Conservation (phyloP, 306 rosid species). For the Trifolium dubium region DNA sequence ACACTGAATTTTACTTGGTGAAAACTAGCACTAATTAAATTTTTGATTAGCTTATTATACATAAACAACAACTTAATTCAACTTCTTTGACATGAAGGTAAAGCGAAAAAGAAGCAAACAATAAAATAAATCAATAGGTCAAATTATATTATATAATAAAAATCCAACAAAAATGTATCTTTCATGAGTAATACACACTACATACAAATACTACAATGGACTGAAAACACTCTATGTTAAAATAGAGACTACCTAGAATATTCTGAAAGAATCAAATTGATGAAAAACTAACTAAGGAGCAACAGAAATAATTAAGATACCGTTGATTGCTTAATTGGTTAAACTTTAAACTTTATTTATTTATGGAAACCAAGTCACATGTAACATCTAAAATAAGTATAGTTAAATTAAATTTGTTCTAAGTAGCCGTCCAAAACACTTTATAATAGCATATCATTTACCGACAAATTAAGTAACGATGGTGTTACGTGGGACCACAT, state of each 20-base stretch:
- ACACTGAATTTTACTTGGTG: too few species aligned
- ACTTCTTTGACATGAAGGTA: background rate
- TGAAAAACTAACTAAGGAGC: background rate
- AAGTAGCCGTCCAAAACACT: constrained; percentile 51
- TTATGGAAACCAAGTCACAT: constrained; percentile 31
- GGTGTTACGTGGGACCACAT: constrained; percentile 11
- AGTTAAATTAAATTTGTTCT: background rate
- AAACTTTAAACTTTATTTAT: too few species aligned
- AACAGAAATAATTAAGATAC: background rate
- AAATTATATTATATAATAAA: background rate
- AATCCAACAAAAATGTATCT: background rate
- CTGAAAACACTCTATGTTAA: background rate
- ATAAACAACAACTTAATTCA: background rate
- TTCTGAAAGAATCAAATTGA: background rate
- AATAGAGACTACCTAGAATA: background rate
- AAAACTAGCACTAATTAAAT: too few species aligned
- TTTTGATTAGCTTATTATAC: too few species aligned
- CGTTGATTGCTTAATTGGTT: constrained; percentile 13
- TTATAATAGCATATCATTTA: constrained; percentile 36
- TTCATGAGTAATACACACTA: background rate
- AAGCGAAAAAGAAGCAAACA: background rate
- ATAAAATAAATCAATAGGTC: background rate
- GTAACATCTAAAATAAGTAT: constrained; percentile 11
- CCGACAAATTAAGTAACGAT: constrained; percentile 32
- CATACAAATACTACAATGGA: background rate